Base-by-base conservation (phyloP, 257 asterid genomes). In the Primulina tabacum region DNA sequence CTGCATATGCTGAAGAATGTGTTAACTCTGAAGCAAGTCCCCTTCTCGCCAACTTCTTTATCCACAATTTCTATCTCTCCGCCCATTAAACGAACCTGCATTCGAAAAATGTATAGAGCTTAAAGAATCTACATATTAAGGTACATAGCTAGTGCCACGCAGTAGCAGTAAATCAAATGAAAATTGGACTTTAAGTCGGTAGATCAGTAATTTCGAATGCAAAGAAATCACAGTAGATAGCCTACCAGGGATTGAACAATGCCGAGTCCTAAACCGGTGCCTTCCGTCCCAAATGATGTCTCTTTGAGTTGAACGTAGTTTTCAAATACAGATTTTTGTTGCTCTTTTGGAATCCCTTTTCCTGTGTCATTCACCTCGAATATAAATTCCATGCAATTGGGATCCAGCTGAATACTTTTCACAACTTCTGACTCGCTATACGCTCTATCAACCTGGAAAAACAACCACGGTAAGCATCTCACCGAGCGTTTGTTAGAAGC, bases 341-440 rank as follows among this genome's bases (percentile, higher is more conserved):
- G 81, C 82, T 86, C 97, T 73, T 78, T 89, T 0, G 92, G 97
- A 60, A 92, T 92, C 61, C 96, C 95, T 71, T 73, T 80, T 12
- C 96, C 96, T 1, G 95, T 90, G 74, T 92, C 97, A 53, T 76
- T 82, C 40, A 92, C 95, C 75, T 92, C 96, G 62, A 92, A 88
- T 62, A 71, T 17, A 43, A 78, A 88, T 35, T 88, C 98, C 89
- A 85, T 43, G 30, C 70, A 60, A 30, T 79, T 83, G 0, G 88
- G 85, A 68, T 85, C 81, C 28, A 82, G 47, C 57, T 78, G 80
- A 60, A 75, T 69, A 40, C 8, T 57, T 7, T 67, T 74, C 73
- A 26, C 61, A 47, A 28, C 75, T 69, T 77, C 79, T 40, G 80
- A 55, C 43, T 78, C 81, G 11, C 21, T 57, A 29, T 50, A 70